phyloP scores from a whole-genome alignment of 2,329 filamentous ascomycete species.

The Colletotrichum eleusines region DNA sequence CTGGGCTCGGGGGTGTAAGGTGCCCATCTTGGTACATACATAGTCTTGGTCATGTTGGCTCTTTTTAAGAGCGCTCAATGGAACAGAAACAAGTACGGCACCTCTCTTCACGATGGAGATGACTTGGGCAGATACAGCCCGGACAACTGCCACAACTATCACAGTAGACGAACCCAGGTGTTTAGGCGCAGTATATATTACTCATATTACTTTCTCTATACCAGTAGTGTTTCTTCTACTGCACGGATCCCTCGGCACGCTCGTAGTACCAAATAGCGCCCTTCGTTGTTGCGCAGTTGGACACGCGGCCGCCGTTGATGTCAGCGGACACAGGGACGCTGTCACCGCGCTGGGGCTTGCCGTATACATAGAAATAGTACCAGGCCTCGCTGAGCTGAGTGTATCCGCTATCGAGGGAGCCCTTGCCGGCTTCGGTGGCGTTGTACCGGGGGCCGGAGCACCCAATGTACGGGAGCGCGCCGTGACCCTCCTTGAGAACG shows the following conservation, averaged over 20 bases:
- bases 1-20: constrained; percentile 15
- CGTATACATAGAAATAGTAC: constrained; percentile 74
- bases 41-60: constrained; percentile 1
- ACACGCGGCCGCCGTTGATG: constrained; percentile 61
- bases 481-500: constrained; percentile 63
- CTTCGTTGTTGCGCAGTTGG: constrained; percentile 66
- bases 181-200: not conserved
- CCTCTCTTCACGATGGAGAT: not conserved
- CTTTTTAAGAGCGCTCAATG: constrained; percentile 1
- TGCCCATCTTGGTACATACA: constrained; percentile 21
- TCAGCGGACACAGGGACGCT: constrained; percentile 57
- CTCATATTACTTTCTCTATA: not conserved
- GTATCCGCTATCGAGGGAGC: constrained; percentile 65
- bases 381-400: constrained; percentile 73
- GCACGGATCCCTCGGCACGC: constrained; percentile 52
- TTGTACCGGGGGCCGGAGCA: constrained; percentile 73
- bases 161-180: not conserved
- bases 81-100: not conserved
- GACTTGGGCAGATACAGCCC: not conserved
- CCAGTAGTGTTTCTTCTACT: not conserved
- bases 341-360: constrained; percentile 65
- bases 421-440: constrained; percentile 67
- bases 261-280: constrained; percentile 68
- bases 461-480: constrained; percentile 69
- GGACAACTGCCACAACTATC: not conserved